Conservation (phyloP, 208 protist species). For the Trypanosoma scelopori region DNA sequence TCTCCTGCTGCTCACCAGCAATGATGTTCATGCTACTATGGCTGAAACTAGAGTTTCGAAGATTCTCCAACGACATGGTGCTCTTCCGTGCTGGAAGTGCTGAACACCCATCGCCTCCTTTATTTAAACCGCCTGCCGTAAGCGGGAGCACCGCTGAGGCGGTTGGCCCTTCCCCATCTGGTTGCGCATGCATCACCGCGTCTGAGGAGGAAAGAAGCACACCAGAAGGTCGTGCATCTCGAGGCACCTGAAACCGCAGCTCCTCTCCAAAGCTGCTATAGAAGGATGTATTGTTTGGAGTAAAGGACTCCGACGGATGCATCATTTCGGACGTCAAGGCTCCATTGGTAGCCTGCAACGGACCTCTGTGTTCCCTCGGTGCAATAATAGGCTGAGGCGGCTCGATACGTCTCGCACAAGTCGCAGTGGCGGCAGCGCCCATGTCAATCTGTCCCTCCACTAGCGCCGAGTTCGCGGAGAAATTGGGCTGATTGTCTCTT, state of each 20-base stretch:
- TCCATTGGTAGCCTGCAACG: background rate
- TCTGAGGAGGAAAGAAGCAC: background rate
- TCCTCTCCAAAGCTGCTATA: constrained; percentile 8
- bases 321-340: background rate
- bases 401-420: background rate
- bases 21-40: background rate
- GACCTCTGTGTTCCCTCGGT: background rate
- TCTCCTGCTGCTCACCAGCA: background rate
- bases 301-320: constrained; percentile 10
- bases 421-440: background rate
- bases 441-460: background rate
- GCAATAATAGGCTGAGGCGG: constrained; percentile 1
- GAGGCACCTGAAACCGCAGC: background rate
- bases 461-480: background rate
- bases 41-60: background rate
- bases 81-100: background rate
- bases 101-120: background rate
- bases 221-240: background rate
- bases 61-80: background rate
- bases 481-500: background rate
- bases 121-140: background rate
- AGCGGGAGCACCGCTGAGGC: background rate
- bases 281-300: constrained; percentile 1
- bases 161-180: background rate
- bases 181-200: background rate